phyloP scores from a whole-genome alignment of 345 rosid species.

The Capsella bursapastoris region DNA sequence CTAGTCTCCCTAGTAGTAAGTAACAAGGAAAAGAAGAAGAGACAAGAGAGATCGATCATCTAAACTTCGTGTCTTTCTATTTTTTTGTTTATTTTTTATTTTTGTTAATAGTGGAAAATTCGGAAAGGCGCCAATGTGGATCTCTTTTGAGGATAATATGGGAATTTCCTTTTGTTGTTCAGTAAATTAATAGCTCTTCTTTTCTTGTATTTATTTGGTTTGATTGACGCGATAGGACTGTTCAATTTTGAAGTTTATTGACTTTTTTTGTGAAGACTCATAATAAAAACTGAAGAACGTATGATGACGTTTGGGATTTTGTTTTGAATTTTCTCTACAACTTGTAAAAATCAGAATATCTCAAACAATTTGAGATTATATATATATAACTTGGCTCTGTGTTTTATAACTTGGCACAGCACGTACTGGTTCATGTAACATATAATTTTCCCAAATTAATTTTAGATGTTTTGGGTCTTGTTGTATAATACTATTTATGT shows the following conservation, averaged over 20 bases:
- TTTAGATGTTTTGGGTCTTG: no score
- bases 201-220: no score
- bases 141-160: conserved; percentile 3
- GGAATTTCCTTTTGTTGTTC: background rate
- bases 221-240: background rate
- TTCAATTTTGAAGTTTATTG: background rate
- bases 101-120: conserved; percentile 6
- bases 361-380: no score
- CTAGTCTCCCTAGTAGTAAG: background rate
- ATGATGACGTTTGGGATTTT: background rate
- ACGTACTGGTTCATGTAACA: no score
- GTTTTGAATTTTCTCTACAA: background rate
- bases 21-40: background rate
- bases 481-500: no score
- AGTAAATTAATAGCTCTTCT: background rate
- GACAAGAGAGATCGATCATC: conserved; percentile 12
- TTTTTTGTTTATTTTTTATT: background rate
- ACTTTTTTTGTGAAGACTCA: no score
- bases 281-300: background rate
- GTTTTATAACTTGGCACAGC: no score
- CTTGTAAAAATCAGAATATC: background rate
- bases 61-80: background rate
- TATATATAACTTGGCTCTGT: background rate
- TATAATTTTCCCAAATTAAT: no score
- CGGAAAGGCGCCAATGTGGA: conserved; percentile 40